Conservation (phyloP, 805 yeast species). For the Hyphopichia homilentoma region DNA sequence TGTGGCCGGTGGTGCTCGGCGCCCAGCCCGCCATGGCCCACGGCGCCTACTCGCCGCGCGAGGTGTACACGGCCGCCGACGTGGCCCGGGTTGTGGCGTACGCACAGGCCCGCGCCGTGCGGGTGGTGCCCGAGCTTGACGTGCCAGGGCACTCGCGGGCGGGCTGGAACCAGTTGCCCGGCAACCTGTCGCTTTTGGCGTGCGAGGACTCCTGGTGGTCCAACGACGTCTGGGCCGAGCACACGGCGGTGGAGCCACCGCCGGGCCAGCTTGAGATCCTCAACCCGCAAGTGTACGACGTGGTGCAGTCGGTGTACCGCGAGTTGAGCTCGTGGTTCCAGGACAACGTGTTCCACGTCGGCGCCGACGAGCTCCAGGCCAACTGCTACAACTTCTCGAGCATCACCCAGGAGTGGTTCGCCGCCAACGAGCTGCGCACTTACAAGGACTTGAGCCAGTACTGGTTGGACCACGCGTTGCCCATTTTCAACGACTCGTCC, state of each 20-base stretch:
- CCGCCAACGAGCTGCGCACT: slow-evolving; percentile 17
- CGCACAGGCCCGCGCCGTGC: slow-evolving; percentile 33
- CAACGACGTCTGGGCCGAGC: slow-evolving; percentile 15
- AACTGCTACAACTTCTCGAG: slow-evolving; percentile 30
- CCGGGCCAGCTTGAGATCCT: slow-evolving; percentile 39
- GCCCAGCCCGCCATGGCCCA: slow-evolving; percentile 33
- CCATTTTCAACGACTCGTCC: slow-evolving; percentile 23
- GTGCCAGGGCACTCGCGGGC: slow-evolving; percentile 40
- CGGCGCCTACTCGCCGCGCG: slow-evolving; percentile 33
- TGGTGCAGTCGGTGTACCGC: slow-evolving; percentile 27
- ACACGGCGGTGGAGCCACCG: slow-evolving; percentile 34
- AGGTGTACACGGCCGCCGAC: slow-evolving; percentile 25
- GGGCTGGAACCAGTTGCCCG: slow-evolving; percentile 34
- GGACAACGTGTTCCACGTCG: slow-evolving; percentile 40
- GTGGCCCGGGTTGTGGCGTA: slow-evolving; percentile 24
- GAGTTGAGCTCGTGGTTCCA: slow-evolving; percentile 28
- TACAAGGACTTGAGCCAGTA: slow-evolving; percentile 26
- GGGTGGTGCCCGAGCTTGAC: slow-evolving; percentile 40
- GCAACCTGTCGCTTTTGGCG: slow-evolving; percentile 17
- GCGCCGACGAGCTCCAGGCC: slow-evolving; percentile 34
- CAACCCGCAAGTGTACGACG: slow-evolving; percentile 26
- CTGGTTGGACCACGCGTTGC: slow-evolving; percentile 32
- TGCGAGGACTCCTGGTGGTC: slow-evolving; percentile 28
- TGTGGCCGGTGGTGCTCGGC: slow-evolving; percentile 36
- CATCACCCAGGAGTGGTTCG: slow-evolving; percentile 23